Conservation (phyloP, 345 rosid genomes). For the Eucalyptus regnans region DNA sequence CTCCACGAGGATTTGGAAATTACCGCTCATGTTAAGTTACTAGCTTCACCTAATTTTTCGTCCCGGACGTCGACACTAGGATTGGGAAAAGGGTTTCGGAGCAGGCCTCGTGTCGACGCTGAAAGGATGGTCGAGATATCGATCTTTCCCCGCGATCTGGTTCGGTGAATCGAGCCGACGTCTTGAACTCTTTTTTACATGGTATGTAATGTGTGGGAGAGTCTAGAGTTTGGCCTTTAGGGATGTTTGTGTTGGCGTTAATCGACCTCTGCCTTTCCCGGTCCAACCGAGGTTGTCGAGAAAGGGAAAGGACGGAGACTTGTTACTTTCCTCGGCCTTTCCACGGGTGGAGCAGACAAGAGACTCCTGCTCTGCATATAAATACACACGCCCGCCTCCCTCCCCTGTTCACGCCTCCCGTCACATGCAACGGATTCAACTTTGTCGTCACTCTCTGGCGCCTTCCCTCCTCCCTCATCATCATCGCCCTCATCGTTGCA, state of each 20-base stretch:
- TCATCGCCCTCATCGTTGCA: not conserved
- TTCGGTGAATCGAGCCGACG: not conserved
- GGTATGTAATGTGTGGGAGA: not conserved
- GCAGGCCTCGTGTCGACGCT: not conserved
- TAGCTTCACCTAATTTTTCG: not conserved
- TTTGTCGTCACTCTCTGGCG: not conserved
- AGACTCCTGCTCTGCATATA: not conserved
- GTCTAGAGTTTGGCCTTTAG: not conserved
- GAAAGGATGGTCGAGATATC: not conserved
- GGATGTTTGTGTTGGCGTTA: not conserved
- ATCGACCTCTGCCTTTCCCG: not conserved
- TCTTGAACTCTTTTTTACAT: not conserved
- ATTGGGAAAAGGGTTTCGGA: not conserved
- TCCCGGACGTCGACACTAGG: not conserved
- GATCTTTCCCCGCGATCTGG: not conserved
- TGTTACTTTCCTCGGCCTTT: not conserved
- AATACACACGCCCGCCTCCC: not conserved
- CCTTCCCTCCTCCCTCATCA: not conserved
- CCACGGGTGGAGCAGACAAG: not conserved
- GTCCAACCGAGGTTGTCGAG: not conserved
- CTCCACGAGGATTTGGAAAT: not conserved
- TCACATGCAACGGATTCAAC: constrained; percentile 7
- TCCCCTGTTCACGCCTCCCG: not conserved
- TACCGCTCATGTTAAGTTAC: not conserved
- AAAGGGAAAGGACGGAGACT: not conserved